Percentiles rank a stretch among this genome's conserved stretches.
These are phyloP conservation scores for Jatropha multifida DNA, from an alignment of 441 rosid genomes.

Conservation along the genomic window DNA sequence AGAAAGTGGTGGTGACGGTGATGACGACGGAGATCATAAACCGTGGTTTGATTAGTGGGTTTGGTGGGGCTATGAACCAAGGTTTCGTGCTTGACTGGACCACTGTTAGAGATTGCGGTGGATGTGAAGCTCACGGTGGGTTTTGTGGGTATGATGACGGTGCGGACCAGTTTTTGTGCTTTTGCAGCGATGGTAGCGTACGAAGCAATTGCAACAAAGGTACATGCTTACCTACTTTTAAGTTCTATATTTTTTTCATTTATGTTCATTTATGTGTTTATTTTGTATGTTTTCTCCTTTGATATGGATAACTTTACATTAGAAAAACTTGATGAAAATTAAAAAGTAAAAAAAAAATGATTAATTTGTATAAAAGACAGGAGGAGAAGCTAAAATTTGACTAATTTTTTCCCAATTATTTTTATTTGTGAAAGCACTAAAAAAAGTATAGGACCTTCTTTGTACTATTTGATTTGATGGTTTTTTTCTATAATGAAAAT, in stretches of 20 bases:
- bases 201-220: background rate
- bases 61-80: background rate
- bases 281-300: background rate
- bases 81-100: slow-evolving; percentile 19
- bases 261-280: background rate
- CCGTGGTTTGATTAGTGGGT: background rate
- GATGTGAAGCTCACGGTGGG: slow-evolving; percentile 13
- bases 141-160: background rate
- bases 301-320: too few relatives aligned
- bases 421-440: too few relatives aligned
- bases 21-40: background rate
- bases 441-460: too few relatives aligned
- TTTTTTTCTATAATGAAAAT: too few relatives aligned
- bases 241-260: background rate
- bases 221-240: background rate
- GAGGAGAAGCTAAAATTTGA: too few relatives aligned
- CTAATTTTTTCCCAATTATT: too few relatives aligned
- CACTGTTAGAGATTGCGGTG: background rate
- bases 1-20: slow-evolving; percentile 16
- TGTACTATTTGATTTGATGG: too few relatives aligned
- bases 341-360: too few relatives aligned
- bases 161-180: background rate
- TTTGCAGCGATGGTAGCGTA: slow-evolving; percentile 3
- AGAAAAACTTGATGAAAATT: too few relatives aligned
- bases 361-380: too few relatives aligned